Percentiles rank a stretch among this genome's conserved stretches.
Evolutionary conservation across 306 rosid genomes (phyloP).

Genomic region (Citrullus amarus): DNA sequence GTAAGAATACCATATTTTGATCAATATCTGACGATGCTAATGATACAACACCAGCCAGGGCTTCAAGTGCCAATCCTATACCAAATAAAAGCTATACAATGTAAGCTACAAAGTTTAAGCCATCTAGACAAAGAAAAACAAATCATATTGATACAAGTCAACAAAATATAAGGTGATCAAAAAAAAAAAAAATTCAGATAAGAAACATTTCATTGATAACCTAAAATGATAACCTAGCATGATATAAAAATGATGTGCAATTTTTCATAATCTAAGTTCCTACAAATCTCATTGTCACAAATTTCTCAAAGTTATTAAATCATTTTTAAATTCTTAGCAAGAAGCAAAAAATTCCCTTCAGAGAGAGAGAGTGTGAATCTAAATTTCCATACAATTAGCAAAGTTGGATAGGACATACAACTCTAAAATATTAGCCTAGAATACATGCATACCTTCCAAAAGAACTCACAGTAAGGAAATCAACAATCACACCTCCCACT

Average conservation of each 20-base stretch:
- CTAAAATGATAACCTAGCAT: not conserved
- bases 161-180: not conserved
- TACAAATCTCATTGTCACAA: not conserved
- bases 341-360: not conserved
- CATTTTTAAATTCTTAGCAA: not conserved
- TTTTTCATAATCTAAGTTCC: not conserved
- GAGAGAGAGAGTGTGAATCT: not conserved
- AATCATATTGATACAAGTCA: not conserved
- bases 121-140: not conserved
- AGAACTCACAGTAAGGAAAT: not conserved
- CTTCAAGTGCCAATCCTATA: slow-evolving; percentile 87
- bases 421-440: not conserved
- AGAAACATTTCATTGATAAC: not conserved
- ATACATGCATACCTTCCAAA: not conserved
- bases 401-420: not conserved
- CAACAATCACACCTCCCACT: not conserved
- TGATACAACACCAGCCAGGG: slow-evolving; percentile 78
- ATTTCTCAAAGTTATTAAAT: not conserved
- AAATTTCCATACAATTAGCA: not conserved
- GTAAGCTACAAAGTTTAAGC: slow-evolving; percentile 1
- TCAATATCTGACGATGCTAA: slow-evolving; percentile 82
- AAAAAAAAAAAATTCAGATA: no score
- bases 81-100: not conserved
- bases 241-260: not conserved
- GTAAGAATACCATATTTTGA: slow-evolving; percentile 43